Conservation (phyloP, 208 protist species). For the Acanthamoeba culbertsoni region DNA sequence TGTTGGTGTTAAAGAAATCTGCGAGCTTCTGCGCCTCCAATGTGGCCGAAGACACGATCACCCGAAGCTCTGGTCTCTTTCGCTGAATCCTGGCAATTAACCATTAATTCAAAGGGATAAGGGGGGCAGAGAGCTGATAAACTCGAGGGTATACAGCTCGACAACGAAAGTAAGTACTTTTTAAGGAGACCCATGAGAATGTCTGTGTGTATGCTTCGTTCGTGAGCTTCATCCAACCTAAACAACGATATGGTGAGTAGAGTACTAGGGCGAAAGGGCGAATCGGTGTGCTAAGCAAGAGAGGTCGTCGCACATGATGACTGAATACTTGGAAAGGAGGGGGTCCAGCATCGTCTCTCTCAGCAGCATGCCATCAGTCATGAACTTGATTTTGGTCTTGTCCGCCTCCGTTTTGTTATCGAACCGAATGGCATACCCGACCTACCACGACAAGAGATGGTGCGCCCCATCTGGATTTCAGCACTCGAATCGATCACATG, state of each 20-base stretch:
- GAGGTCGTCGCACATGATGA: slow-evolving; percentile 71
- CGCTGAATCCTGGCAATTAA: slow-evolving; percentile 61
- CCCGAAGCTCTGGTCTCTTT: slow-evolving; percentile 85
- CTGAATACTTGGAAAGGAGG: slow-evolving; percentile 77
- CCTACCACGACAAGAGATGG: too few relatives aligned
- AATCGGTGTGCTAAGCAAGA: neutral
- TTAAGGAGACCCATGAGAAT: slow-evolving; percentile 91
- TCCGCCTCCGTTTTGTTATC: slow-evolving; percentile 37
- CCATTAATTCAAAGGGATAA: neutral
- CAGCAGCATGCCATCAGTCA: slow-evolving; percentile 90
- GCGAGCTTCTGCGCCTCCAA: slow-evolving; percentile 90
- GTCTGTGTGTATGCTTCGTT: slow-evolving; percentile 93
- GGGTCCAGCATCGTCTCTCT: slow-evolving; percentile 85
- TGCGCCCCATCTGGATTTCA: neutral
- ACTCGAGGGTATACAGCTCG: too few relatives aligned
- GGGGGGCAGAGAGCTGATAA: too few relatives aligned
- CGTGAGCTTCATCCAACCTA: slow-evolving; percentile 95
- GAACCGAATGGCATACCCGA: slow-evolving; percentile 74
- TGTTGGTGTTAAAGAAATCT: slow-evolving; percentile 87
- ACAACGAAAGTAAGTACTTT: slow-evolving; percentile 69
- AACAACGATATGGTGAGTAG: neutral
- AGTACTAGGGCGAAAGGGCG: neutral
- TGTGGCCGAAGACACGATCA: slow-evolving; percentile 93
- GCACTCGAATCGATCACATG: neutral
- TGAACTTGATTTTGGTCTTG: slow-evolving; percentile 83